Base-by-base conservation (phyloP, 1,284 basidiomycete genomes). In the Ceratobasidium sp. region DNA sequence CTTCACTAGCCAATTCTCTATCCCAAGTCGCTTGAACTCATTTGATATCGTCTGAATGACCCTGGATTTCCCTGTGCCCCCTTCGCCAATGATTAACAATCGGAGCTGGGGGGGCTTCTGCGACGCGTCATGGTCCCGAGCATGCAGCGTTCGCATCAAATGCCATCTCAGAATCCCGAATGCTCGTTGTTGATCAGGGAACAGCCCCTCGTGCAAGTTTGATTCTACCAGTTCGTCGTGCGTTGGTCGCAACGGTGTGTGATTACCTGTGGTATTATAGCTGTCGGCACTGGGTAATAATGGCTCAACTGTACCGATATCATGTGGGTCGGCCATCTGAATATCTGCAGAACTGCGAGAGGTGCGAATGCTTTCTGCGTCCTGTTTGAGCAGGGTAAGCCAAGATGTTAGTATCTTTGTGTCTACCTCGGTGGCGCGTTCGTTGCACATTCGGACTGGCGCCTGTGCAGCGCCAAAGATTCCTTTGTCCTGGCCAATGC, bases 1-100 rank as follows among this genome's bases (percentile, higher is more conserved):
- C 63, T 82, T 83, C 0, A 78, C 22, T 1, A 84, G 74, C 31
- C 74, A 19, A 24, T 78, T 14, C 5, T 3, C 59, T 24, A 62
- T 27, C 3, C 39, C 39, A 0, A 43, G 39, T 16, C 59, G 39
- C 11, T 62, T 62, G 37, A 62, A 46, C 22, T 62, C 59, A 19
- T 79, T 59, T 3, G 81, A 81, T 6, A 82, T 76, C 0, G 78
- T 81, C 65, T 83, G 81, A 22, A 84, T 83, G 0, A 83, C 81
- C 24, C 75, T 79, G 0, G 82, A 84, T 73, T 84, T 84, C 0
- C 83, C 83, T 0, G 81, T 82, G 0, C 83, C 83, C 1, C 83
- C 83, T 75, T 83, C 81, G 1, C 82, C 83, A 16, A 80, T 74
- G 1, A 83, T 75, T 1, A 80, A 24, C 81, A 83, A 81, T 0